Evolutionary conservation across 257 asterid species (phyloP), one percentile per base, ranked within the genome.

Genomic region (Salvia rosmarinus): DNA sequence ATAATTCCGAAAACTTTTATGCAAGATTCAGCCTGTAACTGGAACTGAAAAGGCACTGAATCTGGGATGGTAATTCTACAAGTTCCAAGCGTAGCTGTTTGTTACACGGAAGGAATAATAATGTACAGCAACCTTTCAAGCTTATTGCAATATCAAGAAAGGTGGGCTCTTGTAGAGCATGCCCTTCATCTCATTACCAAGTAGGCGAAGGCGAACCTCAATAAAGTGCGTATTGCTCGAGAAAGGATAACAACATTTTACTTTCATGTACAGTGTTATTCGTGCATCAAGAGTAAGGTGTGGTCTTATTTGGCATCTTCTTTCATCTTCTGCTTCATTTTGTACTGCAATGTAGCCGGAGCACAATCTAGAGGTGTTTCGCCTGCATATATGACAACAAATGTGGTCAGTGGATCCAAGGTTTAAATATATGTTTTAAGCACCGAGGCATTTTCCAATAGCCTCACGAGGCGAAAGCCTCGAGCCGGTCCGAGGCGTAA

Each of bases 291-390:
- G 13, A 63, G 63, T 71, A 54, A 34, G 9, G 83, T 40, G 20
- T 57, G 61, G 39, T 57, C 79, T 40, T 44, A 21, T 68, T 75
- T 73, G 57, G 10, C 65, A 69, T 71, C 72, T 75, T 81, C 95
- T 78, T 89, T 87, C 75, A 85, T 84, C 90, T 86, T 95, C 84
- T 66, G 82, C 81, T 84, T 91, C 95, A 95, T 95, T 84, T 82
- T 91, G 92, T 85, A 91, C 82, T 89, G 97, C 86, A 95, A 78
- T 3, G 89, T 91, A 51, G 95, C 98, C 70, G 98, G 99, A 71
- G 97, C 98, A 80, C 99, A 95, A 67, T 95, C 99, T 16, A 95
- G 80, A 39, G 97, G 96, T 19, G 96, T 91, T 86, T 95, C 99
- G 57, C 97, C 99, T 95, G 83, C 78, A 78, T 60, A n/a, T n/a